These are phyloP conservation scores for Avena eriantha DNA, from an alignment of 176 grass and related monocot species.

Conservation along the genomic window DNA sequence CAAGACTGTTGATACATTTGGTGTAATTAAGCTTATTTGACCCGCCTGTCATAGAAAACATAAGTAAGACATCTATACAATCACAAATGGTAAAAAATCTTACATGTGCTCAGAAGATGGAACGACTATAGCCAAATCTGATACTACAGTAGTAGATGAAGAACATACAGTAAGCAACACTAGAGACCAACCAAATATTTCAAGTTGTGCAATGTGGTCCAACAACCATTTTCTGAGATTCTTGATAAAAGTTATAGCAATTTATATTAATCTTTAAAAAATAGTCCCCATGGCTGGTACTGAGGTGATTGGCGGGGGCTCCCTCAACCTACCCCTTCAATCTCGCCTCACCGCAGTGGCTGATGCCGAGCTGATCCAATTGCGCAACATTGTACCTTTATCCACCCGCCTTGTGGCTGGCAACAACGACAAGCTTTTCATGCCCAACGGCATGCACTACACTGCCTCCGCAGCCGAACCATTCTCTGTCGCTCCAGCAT, in stretches of 20 bases:
- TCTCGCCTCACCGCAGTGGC: neutral
- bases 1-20: conserved; percentile 97
- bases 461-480: neutral
- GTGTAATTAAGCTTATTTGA: conserved; percentile 74
- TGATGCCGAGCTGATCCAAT: neutral
- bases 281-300: neutral
- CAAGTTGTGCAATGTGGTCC: conserved; percentile 10
- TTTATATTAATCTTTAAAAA: conserved; percentile 26
- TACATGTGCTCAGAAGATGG: conserved; percentile 6
- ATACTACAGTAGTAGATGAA: conserved; percentile 18
- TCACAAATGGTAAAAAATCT: neutral
- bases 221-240: conserved; percentile 21
- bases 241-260: conserved; percentile 18
- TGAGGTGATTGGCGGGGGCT: conserved; percentile 2
- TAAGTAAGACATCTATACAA: conserved; percentile 14
- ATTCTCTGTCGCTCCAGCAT: conserved; percentile 13
- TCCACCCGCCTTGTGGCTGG: neutral
- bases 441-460: neutral
- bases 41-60: conserved; percentile 62
- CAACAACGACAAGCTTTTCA: neutral
- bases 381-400: neutral
- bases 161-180: conserved; percentile 25
- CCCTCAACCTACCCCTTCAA: conserved; percentile 1
- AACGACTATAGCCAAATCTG: conserved; percentile 22
- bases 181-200: conserved; percentile 1